A percentile compares a stretch with the other conserved stretches of the same genome.
These are phyloP conservation scores for Backusella liffmaniae DNA, from an alignment of 192 early-diverging fungal species.

Conservation along the genomic window DNA sequence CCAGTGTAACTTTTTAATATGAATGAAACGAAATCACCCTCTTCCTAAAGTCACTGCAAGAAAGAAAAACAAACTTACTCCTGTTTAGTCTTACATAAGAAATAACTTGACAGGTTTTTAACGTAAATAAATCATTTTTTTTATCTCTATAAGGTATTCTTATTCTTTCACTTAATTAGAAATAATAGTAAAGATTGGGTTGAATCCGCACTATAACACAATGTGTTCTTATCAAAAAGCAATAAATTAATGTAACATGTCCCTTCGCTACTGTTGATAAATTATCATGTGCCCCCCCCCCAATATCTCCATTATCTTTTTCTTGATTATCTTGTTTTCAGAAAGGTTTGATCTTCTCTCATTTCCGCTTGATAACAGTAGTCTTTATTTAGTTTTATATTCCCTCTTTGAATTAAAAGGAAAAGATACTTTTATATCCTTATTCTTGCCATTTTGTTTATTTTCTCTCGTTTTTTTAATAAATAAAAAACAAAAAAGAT, in stretches of 20 bases:
- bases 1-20: background rate
- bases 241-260: conserved; percentile 2
- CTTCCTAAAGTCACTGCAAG: background rate
- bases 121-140: background rate
- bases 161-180: background rate
- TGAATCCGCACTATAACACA: background rate
- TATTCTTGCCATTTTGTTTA: background rate
- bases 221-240: background rate
- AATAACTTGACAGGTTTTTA: background rate
- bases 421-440: background rate
- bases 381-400: background rate
- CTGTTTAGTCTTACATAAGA: background rate
- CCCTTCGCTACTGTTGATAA: background rate
- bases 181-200: background rate
- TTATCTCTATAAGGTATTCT: background rate
- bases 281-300: background rate
- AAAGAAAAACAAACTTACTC: background rate
- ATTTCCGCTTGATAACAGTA: background rate
- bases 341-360: background rate
- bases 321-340: background rate
- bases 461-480: background rate
- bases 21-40: background rate
- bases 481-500: background rate
- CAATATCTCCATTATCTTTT: background rate
- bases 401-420: background rate